Conservation (phyloP, 805 yeast species). For the Ascoidea asiatica region DNA sequence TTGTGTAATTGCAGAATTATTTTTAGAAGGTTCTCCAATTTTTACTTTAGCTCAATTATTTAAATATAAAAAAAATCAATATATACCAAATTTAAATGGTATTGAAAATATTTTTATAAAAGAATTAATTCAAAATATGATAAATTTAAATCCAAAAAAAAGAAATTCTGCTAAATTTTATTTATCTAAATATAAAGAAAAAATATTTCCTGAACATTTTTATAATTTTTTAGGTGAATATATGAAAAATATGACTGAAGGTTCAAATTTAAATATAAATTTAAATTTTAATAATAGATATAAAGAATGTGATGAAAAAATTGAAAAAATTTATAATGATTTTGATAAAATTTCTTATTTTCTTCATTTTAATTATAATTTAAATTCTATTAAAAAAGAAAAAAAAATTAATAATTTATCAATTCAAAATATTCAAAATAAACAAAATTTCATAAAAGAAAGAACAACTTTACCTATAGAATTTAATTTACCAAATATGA, state of each 20-base stretch:
- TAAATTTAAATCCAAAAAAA: constrained; percentile 43
- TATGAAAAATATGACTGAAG: constrained; percentile 27
- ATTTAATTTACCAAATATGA: constrained; percentile 37
- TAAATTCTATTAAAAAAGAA: constrained; percentile 6
- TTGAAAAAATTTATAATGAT: constrained; percentile 44
- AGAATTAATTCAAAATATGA: constrained; percentile 48
- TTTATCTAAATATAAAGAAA: constrained; percentile 33
- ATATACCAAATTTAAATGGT: constrained; percentile 44
- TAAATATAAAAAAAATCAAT: constrained; percentile 62
- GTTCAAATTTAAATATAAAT: constrained; percentile 4
- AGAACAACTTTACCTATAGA: constrained; percentile 20
- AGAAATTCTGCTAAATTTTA: constrained; percentile 44
- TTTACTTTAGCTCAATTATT: constrained; percentile 81
- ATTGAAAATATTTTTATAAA: constrained; percentile 38
- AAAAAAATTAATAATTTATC: constrained; percentile 2
- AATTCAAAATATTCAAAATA: constrained; percentile 11
- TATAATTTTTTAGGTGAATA: constrained; percentile 61
- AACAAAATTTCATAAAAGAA: background rate
- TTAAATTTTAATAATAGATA: constrained; percentile 11
- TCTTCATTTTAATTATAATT: constrained; percentile 22
- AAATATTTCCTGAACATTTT: constrained; percentile 54
- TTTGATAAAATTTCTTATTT: constrained; percentile 35
- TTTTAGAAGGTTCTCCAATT: constrained; percentile 73
- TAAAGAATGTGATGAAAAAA: constrained; percentile 38
- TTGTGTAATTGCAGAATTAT: constrained; percentile 84